phyloP scores from a whole-genome alignment of 2,329 filamentous ascomycete genomes.

The Xylariaceae sp. region DNA sequence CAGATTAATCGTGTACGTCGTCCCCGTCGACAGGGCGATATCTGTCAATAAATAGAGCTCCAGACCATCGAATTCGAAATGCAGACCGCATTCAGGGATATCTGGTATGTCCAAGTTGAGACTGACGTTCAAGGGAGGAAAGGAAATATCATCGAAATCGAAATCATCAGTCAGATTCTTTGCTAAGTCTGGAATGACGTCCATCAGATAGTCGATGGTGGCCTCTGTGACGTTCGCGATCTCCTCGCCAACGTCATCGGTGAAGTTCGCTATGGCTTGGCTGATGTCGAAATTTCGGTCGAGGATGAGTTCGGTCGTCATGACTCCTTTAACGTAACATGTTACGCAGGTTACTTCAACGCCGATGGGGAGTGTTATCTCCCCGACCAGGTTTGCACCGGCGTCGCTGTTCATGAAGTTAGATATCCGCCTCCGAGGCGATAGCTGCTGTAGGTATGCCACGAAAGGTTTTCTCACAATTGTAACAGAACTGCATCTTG shows the following conservation, averaged over 20 bases:
- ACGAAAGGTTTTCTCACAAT: conserved; percentile 22
- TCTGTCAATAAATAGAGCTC: conserved; percentile 48
- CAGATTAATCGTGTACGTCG: conserved; percentile 44
- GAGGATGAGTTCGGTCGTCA: conserved; percentile 39
- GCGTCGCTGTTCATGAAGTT: conserved; percentile 9
- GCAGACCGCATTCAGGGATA: conserved; percentile 39
- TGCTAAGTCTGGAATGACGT: conserved; percentile 16
- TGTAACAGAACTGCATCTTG: conserved; percentile 35
- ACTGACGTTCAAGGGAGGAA: conserved; percentile 37
- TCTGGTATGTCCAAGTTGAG: conserved; percentile 40
- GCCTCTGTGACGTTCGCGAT: conserved; percentile 32
- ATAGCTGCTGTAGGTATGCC: neutral
- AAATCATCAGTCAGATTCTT: conserved; percentile 24
- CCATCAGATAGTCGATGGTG: conserved; percentile 24
- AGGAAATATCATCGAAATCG: conserved; percentile 24
- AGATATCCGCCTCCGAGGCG: neutral
- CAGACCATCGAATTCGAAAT: conserved; percentile 44
- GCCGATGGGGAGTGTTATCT: conserved; percentile 19
- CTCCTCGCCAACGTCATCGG: conserved; percentile 29
- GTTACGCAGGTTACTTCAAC: conserved; percentile 42
- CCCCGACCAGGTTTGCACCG: conserved; percentile 15
- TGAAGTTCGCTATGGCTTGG: conserved; percentile 32
- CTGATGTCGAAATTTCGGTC: conserved; percentile 38
- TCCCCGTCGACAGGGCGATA: conserved; percentile 36
- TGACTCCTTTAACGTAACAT: conserved; percentile 47